Base-by-base conservation (phyloP, 257 asterid genomes). In the Coffea canephora region DNA sequence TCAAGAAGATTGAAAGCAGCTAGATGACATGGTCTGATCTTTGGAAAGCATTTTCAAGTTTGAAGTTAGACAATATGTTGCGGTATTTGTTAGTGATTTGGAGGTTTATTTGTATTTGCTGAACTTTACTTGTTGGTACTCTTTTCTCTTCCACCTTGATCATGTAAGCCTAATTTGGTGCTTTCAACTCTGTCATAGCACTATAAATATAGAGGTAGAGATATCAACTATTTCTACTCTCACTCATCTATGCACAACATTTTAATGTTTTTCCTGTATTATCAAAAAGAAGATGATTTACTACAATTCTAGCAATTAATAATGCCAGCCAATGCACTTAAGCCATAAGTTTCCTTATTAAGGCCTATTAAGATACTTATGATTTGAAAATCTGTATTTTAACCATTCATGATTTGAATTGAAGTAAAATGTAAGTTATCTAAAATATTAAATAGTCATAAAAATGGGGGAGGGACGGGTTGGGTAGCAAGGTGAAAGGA, bases 1-100 rank as follows among this genome's bases (percentile, higher is more conserved):
- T 57, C 61, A 79, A 6, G 77, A 80, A 54, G 61, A 50, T 50
- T 39, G 79, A 64, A 52, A 36, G 45, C n/a, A 65, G 41, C 75
- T 62, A 41, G 62, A 54, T n/a, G 39, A 67, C 41, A 50, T 16
- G 74, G 41, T 59, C 18, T 50, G 78, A 52, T 69, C 49, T 41
- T 39, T 15, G 19, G 48, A 48, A 2, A 10, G 43, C 72, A 64
- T 43, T 45, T 64, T 6, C 14, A 55, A 49, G 81, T 68, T 39
- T 39, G 69, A 72, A 57, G 52, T 11, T 18, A 23, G 31, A 59
- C 65, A 36, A 5, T 70, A 9, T 75, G 71, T 4, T 75, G 7
- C 18, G 34, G 55, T 54, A 15, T 6, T 16, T 19, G 13, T 34
- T 54, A 15, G 0, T 70, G 54, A 70, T 41, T 43, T 43, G 19